Evolutionary conservation across 2,329 filamentous ascomycete genomes (phyloP).

Genomic region (Tetracladium maxilliforme): DNA sequence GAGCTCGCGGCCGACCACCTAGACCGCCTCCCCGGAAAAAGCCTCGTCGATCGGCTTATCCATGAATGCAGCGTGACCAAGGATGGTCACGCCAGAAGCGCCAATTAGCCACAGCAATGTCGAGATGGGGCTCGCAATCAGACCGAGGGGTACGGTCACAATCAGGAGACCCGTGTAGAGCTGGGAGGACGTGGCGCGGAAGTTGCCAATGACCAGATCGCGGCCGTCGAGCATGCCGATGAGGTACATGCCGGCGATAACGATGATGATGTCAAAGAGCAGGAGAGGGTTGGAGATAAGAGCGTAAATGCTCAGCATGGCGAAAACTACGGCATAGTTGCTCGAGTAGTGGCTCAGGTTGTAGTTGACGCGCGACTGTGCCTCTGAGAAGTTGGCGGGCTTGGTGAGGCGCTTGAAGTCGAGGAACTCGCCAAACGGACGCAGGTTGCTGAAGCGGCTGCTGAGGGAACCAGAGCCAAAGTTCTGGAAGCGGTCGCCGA

Average conservation of each 20-base stretch:
- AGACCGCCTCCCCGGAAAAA: slow-evolving; percentile 99
- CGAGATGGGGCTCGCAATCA: slow-evolving; percentile 71
- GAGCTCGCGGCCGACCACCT: slow-evolving; percentile 99
- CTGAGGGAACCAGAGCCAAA: slow-evolving; percentile 67
- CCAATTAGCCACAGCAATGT: slow-evolving; percentile 93
- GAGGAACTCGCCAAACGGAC: slow-evolving; percentile 83
- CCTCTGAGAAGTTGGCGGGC: slow-evolving; percentile 78
- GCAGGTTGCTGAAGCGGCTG: slow-evolving; percentile 81
- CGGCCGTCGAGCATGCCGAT: slow-evolving; percentile 82
- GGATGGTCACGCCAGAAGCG: slow-evolving; percentile 81
- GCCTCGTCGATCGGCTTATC: slow-evolving; percentile 99
- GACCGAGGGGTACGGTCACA: slow-evolving; percentile 68
- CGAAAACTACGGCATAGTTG: slow-evolving; percentile 91
- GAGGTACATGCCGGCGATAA: slow-evolving; percentile 74
- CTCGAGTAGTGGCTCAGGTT: slow-evolving; percentile 94
- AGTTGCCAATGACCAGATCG: slow-evolving; percentile 74
- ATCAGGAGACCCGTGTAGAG: slow-evolving; percentile 81
- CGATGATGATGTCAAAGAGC: slow-evolving; percentile 84
- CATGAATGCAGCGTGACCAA: slow-evolving; percentile 90
- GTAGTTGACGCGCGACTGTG: slow-evolving; percentile 90
- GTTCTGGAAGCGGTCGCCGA: slow-evolving; percentile 71
- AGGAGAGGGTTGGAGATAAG: slow-evolving; percentile 76
- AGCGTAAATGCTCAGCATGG: slow-evolving; percentile 92
- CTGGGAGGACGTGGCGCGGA: slow-evolving; percentile 78
- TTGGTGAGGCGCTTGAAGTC: slow-evolving; percentile 94